phyloP scores from a whole-genome alignment of 1,139 yeast genomes.

The Pichia sp. region DNA sequence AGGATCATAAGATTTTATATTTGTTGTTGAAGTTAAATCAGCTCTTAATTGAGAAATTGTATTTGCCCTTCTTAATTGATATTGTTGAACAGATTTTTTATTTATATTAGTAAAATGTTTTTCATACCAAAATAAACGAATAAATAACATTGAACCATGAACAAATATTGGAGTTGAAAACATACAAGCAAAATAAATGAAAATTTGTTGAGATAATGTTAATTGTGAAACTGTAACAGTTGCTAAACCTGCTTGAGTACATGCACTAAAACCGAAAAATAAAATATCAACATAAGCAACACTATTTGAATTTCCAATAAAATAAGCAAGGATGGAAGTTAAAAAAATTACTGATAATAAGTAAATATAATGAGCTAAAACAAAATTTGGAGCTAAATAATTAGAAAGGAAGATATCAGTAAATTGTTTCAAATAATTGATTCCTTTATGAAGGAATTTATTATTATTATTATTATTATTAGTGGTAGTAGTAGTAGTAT shows the following conservation, averaged over 20 bases:
- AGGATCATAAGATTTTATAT: constrained; percentile 14
- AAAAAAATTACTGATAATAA: constrained; percentile 48
- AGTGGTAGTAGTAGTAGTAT: too few relatives aligned
- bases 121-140: constrained; percentile 88
- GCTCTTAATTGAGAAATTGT: constrained; percentile 58
- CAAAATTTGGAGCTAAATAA: constrained; percentile 49
- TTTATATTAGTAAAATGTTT: constrained; percentile 79
- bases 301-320: constrained; percentile 42
- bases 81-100: constrained; percentile 63
- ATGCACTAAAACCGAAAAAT: constrained; percentile 66
- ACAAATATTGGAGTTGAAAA: constrained; percentile 85
- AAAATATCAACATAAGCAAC: constrained; percentile 70
- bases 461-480: neutral
- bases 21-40: constrained; percentile 14
- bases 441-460: neutral
- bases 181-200: constrained; percentile 52
- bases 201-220: constrained; percentile 70
- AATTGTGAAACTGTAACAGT: constrained; percentile 62
- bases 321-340: constrained; percentile 70
- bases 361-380: constrained; percentile 72
- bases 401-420: too few relatives aligned
- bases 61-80: constrained; percentile 72
- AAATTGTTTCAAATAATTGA: too few relatives aligned
- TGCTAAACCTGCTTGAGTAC: constrained; percentile 90
- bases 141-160: constrained; percentile 69